Percentiles rank a stretch among this genome's conserved stretches.
These are phyloP conservation scores for Camelina laxa DNA, from an alignment of 345 rosid genomes.

Conservation along the genomic window DNA sequence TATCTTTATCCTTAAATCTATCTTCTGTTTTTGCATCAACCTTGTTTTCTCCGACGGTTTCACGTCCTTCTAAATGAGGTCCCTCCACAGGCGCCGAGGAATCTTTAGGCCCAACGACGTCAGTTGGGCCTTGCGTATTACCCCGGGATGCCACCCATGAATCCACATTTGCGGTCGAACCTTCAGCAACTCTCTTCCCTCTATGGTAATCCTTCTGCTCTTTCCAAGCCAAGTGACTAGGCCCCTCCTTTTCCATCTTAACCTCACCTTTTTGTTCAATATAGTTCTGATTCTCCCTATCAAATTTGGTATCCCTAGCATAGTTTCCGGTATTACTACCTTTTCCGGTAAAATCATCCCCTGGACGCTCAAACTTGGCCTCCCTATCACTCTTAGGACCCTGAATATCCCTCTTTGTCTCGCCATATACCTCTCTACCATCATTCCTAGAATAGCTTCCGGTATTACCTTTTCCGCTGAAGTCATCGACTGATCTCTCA, in stretches of 20 bases:
- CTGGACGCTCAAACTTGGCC: slow-evolving; percentile 55
- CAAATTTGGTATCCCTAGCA: slow-evolving; percentile 63
- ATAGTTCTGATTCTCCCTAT: slow-evolving; percentile 57
- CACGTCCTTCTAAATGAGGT: slow-evolving; percentile 61
- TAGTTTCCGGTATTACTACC: slow-evolving; percentile 13
- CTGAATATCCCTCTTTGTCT: slow-evolving; percentile 56
- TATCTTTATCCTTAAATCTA: slow-evolving; percentile 86
- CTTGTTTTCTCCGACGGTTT: slow-evolving; percentile 90
- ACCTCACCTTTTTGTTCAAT: slow-evolving; percentile 62
- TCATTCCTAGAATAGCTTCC: slow-evolving; percentile 49
- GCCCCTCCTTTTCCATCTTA: slow-evolving; percentile 70
- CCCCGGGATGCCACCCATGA: slow-evolving; percentile 67
- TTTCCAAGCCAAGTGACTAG: slow-evolving; percentile 76
- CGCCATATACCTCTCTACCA: slow-evolving; percentile 60
- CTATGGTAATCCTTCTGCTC: slow-evolving; percentile 83
- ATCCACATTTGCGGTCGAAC: slow-evolving; percentile 59
- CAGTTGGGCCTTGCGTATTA: slow-evolving; percentile 59
- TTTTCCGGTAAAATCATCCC: slow-evolving; percentile 55
- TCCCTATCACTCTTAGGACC: slow-evolving; percentile 47
- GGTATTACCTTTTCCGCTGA: slow-evolving; percentile 17
- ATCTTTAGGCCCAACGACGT: slow-evolving; percentile 65
- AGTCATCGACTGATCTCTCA: slow-evolving; percentile 69
- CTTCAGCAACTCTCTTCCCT: slow-evolving; percentile 75
- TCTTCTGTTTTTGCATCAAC: slow-evolving; percentile 84
- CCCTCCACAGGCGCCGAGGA: slow-evolving; percentile 57